phyloP scores from a whole-genome alignment of 2,329 filamentous ascomycete species.

The Elsinoe australis region DNA sequence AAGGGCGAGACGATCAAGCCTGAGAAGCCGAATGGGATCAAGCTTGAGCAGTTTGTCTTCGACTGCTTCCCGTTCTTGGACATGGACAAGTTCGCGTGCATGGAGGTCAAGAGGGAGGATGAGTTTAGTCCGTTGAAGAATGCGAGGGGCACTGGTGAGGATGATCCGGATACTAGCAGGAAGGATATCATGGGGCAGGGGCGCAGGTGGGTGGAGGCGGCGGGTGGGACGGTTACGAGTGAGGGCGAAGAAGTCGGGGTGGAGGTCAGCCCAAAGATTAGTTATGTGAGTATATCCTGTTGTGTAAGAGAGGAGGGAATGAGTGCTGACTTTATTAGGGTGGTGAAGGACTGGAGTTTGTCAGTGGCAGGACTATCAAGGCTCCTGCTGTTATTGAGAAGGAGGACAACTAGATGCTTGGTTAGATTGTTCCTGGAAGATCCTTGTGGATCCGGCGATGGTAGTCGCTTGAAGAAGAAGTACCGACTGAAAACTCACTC shows the following conservation, averaged over 20 bases:
- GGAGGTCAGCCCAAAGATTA: constrained; percentile 86
- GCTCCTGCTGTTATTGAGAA: constrained; percentile 58
- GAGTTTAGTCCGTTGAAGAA: constrained; percentile 99
- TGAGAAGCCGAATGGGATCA: constrained; percentile 93
- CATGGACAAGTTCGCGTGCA: constrained; percentile 83
- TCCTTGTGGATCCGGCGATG: too few species aligned
- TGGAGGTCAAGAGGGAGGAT: constrained; percentile 94
- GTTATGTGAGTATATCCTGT: constrained; percentile 68
- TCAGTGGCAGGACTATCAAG: constrained; percentile 52
- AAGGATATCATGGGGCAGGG: constrained; percentile 85
- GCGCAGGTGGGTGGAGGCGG: constrained; percentile 72
- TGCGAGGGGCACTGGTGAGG: constrained; percentile 72
- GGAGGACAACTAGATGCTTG: constrained; percentile 38
- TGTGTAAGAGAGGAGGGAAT: not conserved
- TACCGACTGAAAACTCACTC: too few species aligned
- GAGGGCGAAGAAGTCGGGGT: constrained; percentile 60
- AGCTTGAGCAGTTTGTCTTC: constrained; percentile 98
- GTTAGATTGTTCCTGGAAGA: too few species aligned
- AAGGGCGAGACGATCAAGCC: constrained; percentile 79
- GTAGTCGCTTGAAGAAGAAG: too few species aligned
- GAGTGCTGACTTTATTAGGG: constrained; percentile 35
- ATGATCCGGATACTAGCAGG: constrained; percentile 90
- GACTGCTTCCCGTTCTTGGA: constrained; percentile 89
- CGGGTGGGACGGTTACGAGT: constrained; percentile 66
- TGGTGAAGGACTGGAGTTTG: constrained; percentile 56